Evolutionary conservation across 164 flowering plant genomes (phyloP), one percentile per base, ranked within the genome.

Genomic region (Magnolia changhungtana): DNA sequence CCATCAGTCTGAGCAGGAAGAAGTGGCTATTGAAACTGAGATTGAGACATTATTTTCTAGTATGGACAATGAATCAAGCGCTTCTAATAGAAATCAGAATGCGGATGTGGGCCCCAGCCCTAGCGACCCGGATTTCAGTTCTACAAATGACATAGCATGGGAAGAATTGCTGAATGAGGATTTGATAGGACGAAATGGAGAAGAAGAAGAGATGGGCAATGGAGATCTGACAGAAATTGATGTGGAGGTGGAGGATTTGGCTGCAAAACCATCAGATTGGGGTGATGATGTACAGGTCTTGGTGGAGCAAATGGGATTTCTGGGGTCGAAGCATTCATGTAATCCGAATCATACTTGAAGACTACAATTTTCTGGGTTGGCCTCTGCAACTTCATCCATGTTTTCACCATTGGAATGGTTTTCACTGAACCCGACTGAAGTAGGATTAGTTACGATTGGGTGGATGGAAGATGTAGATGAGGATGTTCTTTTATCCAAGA

Each of bases 181-280:
- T 23, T 83, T 82, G 24, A 7, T 81, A 10, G 76, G 83, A 1
- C 50, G 7, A 5, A 55, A 51, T 1, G 82, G 78, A 49, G 80
- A 63, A 67, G 70, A 74, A 1, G 83, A 63, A 2, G 50, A 29
- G 71, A 83, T 69, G 0, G 83, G 61, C 8, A 67, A 73, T 13
- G 80, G 74, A 3, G 64, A 78, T 66, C 85, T 82, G 50, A 72
- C 83, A 1, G 79, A 83, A 21, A 66, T 82, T 67, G 83, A 83
- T 74, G 82, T 79, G 13, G 90, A 90, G 52, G 85, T 87, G 79
- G 91, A 88, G 76, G 85, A 85, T 64, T 79, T 89, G 83, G 83
- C 85, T 52, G 75, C 71, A 7, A 81, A 84, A 73, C 82, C 82
- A 3, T 69, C 63, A 50, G 88, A 85, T 81, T 73, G 63, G 18